Conservation (phyloP, 164 flowering plant species). For the Chloranthus sessilifolius region DNA sequence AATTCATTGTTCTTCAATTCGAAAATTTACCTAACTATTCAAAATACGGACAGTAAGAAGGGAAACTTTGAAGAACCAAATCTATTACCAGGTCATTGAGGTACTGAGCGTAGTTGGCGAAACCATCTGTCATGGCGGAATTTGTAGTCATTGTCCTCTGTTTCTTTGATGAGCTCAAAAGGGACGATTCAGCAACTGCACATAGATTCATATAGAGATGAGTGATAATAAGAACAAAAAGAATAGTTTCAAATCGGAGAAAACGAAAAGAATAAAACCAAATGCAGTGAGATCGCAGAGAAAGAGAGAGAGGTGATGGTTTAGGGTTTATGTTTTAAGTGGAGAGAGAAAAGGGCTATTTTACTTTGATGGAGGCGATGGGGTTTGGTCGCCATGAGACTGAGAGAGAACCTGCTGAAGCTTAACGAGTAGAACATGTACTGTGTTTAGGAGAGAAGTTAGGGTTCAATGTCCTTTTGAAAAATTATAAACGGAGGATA, state of each 20-base stretch:
- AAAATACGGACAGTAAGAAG: too few species aligned
- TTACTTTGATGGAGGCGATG: slow-evolving; percentile 29
- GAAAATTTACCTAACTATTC: too few species aligned
- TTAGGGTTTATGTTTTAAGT: too few species aligned
- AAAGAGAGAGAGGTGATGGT: background rate
- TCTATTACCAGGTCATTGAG: slow-evolving; percentile 45
- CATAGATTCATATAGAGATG: background rate
- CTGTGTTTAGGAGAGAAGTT: too few species aligned
- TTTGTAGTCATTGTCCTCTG: slow-evolving; percentile 31
- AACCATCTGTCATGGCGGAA: slow-evolving; percentile 38
- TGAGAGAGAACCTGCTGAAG: slow-evolving; percentile 16
- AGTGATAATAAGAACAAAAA: background rate
- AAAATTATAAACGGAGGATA: too few species aligned
- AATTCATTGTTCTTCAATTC: too few species aligned
- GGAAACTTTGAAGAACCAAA: too few species aligned
- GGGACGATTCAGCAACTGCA: slow-evolving; percentile 26
- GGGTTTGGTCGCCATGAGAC: slow-evolving; percentile 33
- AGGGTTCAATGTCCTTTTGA: too few species aligned
- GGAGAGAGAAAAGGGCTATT: slow-evolving; percentile 9
- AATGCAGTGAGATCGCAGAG: background rate
- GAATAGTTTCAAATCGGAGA: background rate
- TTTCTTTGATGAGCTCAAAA: slow-evolving; percentile 26
- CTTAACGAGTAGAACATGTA: slow-evolving; percentile 14
- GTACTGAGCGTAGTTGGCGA: slow-evolving; percentile 40
- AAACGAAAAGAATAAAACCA: background rate